Conservation (phyloP, 1,139 yeast genomes). For the Pichia sp. region DNA sequence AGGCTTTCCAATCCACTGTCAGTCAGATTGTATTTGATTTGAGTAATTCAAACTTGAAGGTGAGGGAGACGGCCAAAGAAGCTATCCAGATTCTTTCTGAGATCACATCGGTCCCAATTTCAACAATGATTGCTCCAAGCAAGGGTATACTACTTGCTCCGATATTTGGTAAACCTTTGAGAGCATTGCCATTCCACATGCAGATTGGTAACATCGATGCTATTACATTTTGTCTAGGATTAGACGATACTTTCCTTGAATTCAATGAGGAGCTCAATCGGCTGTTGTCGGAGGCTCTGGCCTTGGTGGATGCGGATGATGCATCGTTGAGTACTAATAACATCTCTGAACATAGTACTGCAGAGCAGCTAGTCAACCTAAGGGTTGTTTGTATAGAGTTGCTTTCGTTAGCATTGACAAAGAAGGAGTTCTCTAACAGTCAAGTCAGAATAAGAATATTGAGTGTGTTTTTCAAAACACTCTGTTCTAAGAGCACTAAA, state of each 20-base stretch:
- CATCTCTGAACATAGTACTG: constrained; percentile 76
- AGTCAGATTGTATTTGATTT: constrained; percentile 88
- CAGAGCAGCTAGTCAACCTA: constrained; percentile 78
- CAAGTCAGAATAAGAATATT: constrained; percentile 80
- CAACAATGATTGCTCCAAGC: constrained; percentile 74
- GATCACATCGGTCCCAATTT: constrained; percentile 60
- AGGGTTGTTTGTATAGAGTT: constrained; percentile 85
- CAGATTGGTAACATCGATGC: constrained; percentile 98
- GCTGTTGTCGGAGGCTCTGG: constrained; percentile 80
- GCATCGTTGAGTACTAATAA: constrained; percentile 85
- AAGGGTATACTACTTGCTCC: constrained; percentile 81
- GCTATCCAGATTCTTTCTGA: constrained; percentile 64
- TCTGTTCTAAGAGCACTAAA: constrained; percentile 77
- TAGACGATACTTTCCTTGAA: constrained; percentile 74
- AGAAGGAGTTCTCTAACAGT: constrained; percentile 65
- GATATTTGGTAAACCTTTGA: constrained; percentile 89
- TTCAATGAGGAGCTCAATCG: constrained; percentile 87
- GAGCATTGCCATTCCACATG: constrained; percentile 98
- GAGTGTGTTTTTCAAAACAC: constrained; percentile 91
- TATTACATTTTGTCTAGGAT: constrained; percentile 76
- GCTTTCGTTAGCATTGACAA: constrained; percentile 75
- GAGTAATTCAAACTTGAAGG: constrained; percentile 79
- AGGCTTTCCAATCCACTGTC: constrained; percentile 76
- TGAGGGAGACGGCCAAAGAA: constrained; percentile 74
- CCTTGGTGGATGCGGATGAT: constrained; percentile 96